Base-by-base conservation (phyloP, 768 basidiomycete genomes). In the Psilocybe cyanescens region DNA sequence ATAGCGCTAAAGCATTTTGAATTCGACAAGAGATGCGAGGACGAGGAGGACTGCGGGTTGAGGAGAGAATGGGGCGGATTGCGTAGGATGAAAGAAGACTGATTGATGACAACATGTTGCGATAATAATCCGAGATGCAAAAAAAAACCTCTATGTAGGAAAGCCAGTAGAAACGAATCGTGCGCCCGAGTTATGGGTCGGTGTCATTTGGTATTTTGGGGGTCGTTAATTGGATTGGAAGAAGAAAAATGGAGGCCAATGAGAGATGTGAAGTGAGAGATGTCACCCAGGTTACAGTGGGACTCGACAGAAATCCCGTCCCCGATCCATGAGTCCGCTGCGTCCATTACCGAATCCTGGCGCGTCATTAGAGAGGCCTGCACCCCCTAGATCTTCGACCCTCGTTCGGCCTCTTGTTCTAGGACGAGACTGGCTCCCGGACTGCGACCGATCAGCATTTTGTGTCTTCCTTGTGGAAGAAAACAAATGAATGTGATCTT, bases 261-360 rank as follows among this genome's bases (percentile, higher is more conserved):
- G 31, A 49, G 24, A 63, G 29, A 39, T 31, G 50, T 33, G 45
- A 45, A 29, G 31, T 28, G 44, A 31, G 55, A 37, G 24, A 47
- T 57, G 59, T 53, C 31, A 54, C 14, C 51, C 58, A 17, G 55
- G 59, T 66, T 65, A 74, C 58, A 73, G 64, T 39, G 71, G 68
- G 28, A 74, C 61, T 44, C 70, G 55, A 55, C 47, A 57, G 52
- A 57, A 55, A 33, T 63, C 67, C 24, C 77, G 73, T 67, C 80
- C 81, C 30, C 83, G 75, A 57, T 79, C 75, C 54, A 83, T 64
- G 53, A 91, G 71, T 6, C 89, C 90, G 64, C 88, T 90, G 54
- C 89, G 83, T 55, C 89, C 89, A 45, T 75, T 76, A 4, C 88
- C 89, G 60, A 75, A 86, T 8, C 89, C 89, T 39, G 88, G 88